phyloP scores from a whole-genome alignment of 371 early-diverging fungal species.

The Catenaria anguillulae region DNA sequence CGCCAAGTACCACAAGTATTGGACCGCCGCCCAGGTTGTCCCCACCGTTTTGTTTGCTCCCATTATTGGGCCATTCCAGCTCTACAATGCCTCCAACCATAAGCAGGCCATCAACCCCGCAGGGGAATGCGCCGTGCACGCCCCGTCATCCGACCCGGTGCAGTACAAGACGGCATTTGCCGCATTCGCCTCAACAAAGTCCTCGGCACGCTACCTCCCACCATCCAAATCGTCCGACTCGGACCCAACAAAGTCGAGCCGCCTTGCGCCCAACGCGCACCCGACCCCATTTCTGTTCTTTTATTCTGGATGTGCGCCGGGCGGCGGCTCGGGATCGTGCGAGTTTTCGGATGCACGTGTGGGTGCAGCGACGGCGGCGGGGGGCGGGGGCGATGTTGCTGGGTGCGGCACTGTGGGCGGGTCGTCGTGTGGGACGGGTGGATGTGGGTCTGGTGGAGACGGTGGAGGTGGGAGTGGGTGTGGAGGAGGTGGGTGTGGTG shows the following conservation, averaged over 20 bases:
- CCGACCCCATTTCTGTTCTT: too few species aligned
- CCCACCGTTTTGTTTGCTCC: not conserved
- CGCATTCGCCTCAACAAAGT: not conserved
- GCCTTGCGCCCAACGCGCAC: too few species aligned
- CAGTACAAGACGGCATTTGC: not conserved
- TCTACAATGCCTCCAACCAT: not conserved
- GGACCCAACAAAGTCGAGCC: too few species aligned
- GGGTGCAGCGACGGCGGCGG: not conserved
- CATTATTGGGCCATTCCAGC: not conserved
- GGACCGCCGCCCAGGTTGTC: not conserved
- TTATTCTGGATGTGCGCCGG: too few species aligned
- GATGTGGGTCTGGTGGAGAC: conserved; percentile 10
- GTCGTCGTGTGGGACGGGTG: conserved; percentile 10
- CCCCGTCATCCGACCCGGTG: conserved; percentile 2
- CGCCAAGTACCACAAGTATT: not conserved
- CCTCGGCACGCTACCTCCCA: not conserved
- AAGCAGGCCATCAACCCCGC: not conserved
- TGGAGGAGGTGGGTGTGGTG: conserved; percentile 10
- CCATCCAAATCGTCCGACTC: too few species aligned
- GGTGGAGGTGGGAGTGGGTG: conserved; percentile 11
- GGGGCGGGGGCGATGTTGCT: conserved; percentile 1
- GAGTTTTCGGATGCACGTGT: not conserved
- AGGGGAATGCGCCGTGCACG: conserved; percentile 6
- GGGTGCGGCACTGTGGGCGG: conserved; percentile 11
- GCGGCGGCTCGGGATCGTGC: too few species aligned